Base-by-base conservation (phyloP, 179 eudicot species). In the Kewa caespitosa region DNA sequence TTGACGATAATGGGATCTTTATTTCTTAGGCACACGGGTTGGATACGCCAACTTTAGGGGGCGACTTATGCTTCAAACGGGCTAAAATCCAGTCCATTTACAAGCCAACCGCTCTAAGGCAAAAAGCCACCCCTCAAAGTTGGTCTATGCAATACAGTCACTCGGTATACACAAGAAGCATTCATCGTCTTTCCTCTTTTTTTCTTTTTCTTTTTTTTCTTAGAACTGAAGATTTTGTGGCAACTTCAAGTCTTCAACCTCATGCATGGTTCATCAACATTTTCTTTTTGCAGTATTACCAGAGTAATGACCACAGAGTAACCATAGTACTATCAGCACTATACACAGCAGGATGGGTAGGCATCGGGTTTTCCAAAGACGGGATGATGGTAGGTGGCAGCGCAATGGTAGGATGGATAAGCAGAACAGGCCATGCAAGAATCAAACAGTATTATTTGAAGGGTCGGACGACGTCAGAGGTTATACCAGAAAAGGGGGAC, bases 401-500 rank as follows among this genome's bases (percentile, higher is more conserved):
- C 76, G 94, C 97, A 59, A 86, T 95, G 89, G 99, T 95, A 43
- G 99, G 97, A 69, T 95, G 99, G 99, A 79, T 95, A 15, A 93
- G 75, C 48, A 74, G 41, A 74, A 85, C 83, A 17, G 97, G 99
- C 28, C 81, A 81, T 60, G 89, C 92, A 38, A 80, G 85, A 76
- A 87, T 95, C 82, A 93, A 81, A 74, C 92, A 90, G 78, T 95
- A 89, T 71, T 79, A 87, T 60, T 63, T 87, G 25, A 82, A 82
- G 76, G 98, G 97, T 17, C 87, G 83, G 50, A 87, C 78, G 15
- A 80, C 88, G 18, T 67, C 83, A 20, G 80, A 85, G 57, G 90
- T 95, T 37, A 67, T 80, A 73, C 88, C 91, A 14, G 92, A 80
- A 48, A 80, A 84, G 69, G 99, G 99, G 30, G 77, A 91, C 18